Conservation (phyloP, 768 basidiomycete genomes). For the Hortiboletus flavorubellus region DNA sequence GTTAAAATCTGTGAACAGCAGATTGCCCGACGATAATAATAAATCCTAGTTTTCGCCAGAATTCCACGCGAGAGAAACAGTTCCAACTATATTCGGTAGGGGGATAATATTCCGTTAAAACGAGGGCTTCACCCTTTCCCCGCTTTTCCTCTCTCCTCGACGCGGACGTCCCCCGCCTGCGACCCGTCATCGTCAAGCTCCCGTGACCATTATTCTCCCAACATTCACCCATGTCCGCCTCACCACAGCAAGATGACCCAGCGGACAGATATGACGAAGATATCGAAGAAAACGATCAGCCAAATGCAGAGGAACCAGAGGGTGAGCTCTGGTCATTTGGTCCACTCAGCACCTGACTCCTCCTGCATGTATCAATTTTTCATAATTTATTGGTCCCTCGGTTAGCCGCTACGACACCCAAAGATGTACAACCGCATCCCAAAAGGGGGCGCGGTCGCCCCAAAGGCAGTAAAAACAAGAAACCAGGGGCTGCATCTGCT, state of each 20-base stretch:
- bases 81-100: slow-evolving; percentile 69
- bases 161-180: slow-evolving; percentile 29
- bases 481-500: slow-evolving; percentile 35
- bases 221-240: slow-evolving; percentile 53
- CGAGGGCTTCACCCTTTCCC: slow-evolving; percentile 62
- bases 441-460: slow-evolving; percentile 89
- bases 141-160: slow-evolving; percentile 51
- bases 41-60: slow-evolving; percentile 51
- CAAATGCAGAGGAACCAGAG: slow-evolving; percentile 32
- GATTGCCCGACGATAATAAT: slow-evolving; percentile 56
- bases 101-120: slow-evolving; percentile 72
- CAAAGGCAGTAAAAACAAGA: slow-evolving; percentile 82
- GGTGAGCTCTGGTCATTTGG: slow-evolving; percentile 21
- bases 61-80: slow-evolving; percentile 69
- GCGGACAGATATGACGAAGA: slow-evolving; percentile 60
- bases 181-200: slow-evolving; percentile 19
- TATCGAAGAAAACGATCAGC: slow-evolving; percentile 49
- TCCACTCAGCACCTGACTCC: slow-evolving; percentile 12
- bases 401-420: slow-evolving; percentile 40
- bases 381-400: slow-evolving; percentile 18
- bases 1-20: slow-evolving; percentile 47
- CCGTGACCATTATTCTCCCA: slow-evolving; percentile 24
- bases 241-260: slow-evolving; percentile 52
- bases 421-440: slow-evolving; percentile 31
- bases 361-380: slow-evolving; percentile 17